Base-by-base conservation (phyloP, 805 yeast genomes). In the Cyberlindnera galapagoensis region DNA sequence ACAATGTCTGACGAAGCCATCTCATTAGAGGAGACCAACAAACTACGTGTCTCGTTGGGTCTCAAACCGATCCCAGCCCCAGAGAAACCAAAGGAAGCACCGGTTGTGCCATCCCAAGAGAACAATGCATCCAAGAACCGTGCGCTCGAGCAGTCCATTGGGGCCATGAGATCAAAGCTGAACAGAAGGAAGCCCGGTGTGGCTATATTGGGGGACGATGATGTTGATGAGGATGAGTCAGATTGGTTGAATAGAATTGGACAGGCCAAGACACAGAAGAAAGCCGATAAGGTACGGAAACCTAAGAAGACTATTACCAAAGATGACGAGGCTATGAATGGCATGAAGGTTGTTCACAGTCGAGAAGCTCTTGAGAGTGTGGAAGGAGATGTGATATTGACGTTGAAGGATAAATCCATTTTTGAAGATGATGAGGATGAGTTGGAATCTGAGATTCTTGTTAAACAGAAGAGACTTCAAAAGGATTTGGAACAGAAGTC, bases 11-110 rank as follows among this genome's bases (percentile, higher is more conserved):
- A 49, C 5, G 54, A 46, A 8, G 25, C 46, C 0, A 43, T 49
- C 0, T 49, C 70, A 0, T 30, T 77, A 1, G 76, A 69, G 36
- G 81, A 76, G 38, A 77, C 83, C 0, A 76, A 77, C 46, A 59
- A 54, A 42, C 57, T 74, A 7, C 55, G 85, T 16, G 39, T 56
- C 6, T 62, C 69, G 9, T 44, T 74, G 9, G 83, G 83, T 1
- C 56, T 77, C 34, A 65, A 67, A 22, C 76, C 79, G 1, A 65
- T 74, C 12, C 67, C 64, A 9, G 38, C 36, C 17, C 33, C 42
- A 13, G n/a, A n/a, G 21, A 13, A 21, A 11, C 20, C 18, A 9
- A 21, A 11, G 21, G 21, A 26, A 18, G n/a, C 15, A 13, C 12
- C 16, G 5, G n/a, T n/a, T n/a, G n/a, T n/a, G n/a, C n/a, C n/a